A percentile compares a stretch with the other conserved stretches of the same genome.
phyloP scores from a whole-genome alignment of 805 yeast genomes.

The Ogataea glucozyma region DNA sequence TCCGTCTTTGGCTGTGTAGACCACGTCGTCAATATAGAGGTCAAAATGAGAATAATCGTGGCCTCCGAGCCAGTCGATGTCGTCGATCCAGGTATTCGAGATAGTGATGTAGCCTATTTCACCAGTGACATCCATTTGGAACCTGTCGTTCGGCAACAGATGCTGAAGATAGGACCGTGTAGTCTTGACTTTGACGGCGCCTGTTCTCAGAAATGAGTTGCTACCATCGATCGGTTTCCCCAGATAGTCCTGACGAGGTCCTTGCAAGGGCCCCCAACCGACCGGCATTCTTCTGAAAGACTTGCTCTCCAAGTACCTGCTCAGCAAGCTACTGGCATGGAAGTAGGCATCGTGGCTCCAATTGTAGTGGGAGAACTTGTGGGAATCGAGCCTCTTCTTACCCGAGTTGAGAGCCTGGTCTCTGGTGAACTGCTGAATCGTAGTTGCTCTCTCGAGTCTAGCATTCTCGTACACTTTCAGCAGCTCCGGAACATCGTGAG shows the following conservation, averaged over 20 bases:
- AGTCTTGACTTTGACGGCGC: constrained; percentile 10
- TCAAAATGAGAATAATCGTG: constrained; percentile 16
- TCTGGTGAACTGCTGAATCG: constrained; percentile 23
- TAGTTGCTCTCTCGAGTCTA: constrained; percentile 32
- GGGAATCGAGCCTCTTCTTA: constrained; percentile 5
- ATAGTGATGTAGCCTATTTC: constrained; percentile 8
- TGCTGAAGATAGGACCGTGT: constrained; percentile 12
- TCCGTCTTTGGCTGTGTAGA: constrained; percentile 13
- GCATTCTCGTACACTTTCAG: constrained; percentile 29
- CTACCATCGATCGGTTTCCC: constrained; percentile 13
- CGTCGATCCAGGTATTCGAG: constrained; percentile 14
- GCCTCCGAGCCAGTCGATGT: constrained; percentile 17
- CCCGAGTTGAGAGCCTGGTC: constrained; percentile 8
- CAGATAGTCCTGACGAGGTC: constrained; percentile 13
- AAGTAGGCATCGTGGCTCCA: constrained; percentile 14
- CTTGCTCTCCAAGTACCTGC: constrained; percentile 11
- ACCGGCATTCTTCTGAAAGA: constrained; percentile 13
- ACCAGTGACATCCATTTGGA: constrained; percentile 11
- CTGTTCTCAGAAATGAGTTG: constrained; percentile 11
- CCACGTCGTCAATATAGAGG: constrained; percentile 12
- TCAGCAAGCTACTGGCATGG: constrained; percentile 9
- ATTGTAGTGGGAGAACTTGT: constrained; percentile 10
- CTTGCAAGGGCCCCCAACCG: constrained; percentile 13
- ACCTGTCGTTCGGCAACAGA: constrained; percentile 12
- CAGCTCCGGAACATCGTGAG: constrained; percentile 9